Evolutionary conservation across 176 grass and related monocot genomes (phyloP), one percentile per base, ranked within the genome.

Genomic region (Carex littledalei): DNA sequence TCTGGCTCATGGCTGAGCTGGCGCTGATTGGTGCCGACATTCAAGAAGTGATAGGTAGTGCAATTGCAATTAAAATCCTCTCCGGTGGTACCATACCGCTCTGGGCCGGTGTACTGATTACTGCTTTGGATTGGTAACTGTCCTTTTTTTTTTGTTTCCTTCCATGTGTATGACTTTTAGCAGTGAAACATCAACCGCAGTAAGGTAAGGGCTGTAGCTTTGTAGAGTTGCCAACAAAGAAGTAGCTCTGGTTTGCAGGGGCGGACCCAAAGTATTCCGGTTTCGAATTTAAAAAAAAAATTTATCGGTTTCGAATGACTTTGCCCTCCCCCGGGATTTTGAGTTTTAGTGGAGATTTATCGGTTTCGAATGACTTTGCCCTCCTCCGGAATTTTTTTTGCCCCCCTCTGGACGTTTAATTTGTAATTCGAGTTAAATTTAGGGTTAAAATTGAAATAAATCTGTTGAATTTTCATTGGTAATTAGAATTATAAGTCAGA

Each of bases 11-110:
- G 8, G 90, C 94, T 3, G 94, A 97, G 86, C 73, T 97, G 16
- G 92, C 94, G 1, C 87, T 97, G 84, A 94, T 97, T 9, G 91
- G 89, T 22, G 94, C 93, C 63, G 92, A 97, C 34, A 97, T 97
- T 52, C 94, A 89, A 55, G 89, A 97, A 91, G 91, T 93, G 31
- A 84, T 93, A 61, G 91, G 91, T 41, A 93, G 88, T 52, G 94
- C 94, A 21, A 94, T 97, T 69, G 94, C 92, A 26, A 90, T 97
- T 41, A 94, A 94, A 41, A 97, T 97, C 69, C 86, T 97, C 49
- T 83, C 81, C 1, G 81, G 81, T 6, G 81, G 81, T 26, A 90
- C 87, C 16, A 91, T 97, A 80, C 92, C 92, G 8, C 50, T 97
- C 13, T 97, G 94, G 94, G 87, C 24, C 35, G 92, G 94, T 56